Base-by-base conservation (phyloP, 2,329 filamentous ascomycete genomes). In the Penicillium sp. region DNA sequence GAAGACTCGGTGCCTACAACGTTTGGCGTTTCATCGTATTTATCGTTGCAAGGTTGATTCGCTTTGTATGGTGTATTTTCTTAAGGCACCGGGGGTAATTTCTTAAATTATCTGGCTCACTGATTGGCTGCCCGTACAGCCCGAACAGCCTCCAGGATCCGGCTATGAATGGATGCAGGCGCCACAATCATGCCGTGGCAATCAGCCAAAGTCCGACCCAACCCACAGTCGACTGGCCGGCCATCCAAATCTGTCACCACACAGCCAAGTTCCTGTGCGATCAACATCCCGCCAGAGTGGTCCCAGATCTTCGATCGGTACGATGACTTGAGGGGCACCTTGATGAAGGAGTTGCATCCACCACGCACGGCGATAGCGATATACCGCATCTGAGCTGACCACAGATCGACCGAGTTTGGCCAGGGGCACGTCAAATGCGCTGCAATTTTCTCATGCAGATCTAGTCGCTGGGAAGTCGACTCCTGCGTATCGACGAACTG, bases 301-400 rank as follows among this genome's bases (percentile, higher is more conserved):
- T 85, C 83, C 82, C 82, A 85, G n/a, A 83, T 72, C 55, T 78
- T 77, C 1, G 79, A 80, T 31, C 75, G 79, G 59, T 81, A 75
- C 9, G 70, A 68, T 31, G 70, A 62, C 3, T 75, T 74, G 53
- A 72, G 72, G 9, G 80, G 79, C 26, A 83, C 77, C 44, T 81
- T 78, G 16, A 84, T 64, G 65, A 81, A 75, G 26, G 80, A 76
- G 62, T 82, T 78, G 27, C 78, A 78, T 26, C 77, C 77, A 14
- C 81, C 81, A 0, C 55, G 62, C 39, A 83, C 75, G 1, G 81
- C 77, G 37, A 83, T 75, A 3, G 81, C 78, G 3, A 82, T 75
- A 63, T 85, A 84, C 53, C 81, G 79, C 75, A 85, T 78, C 64
- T 84, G 80, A 53, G 80, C 77, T 27, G 80, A 80, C 77, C 80